These are phyloP conservation scores for Trametes versicolor DNA, from an alignment of 1,284 basidiomycete genomes.

Conservation along the genomic window DNA sequence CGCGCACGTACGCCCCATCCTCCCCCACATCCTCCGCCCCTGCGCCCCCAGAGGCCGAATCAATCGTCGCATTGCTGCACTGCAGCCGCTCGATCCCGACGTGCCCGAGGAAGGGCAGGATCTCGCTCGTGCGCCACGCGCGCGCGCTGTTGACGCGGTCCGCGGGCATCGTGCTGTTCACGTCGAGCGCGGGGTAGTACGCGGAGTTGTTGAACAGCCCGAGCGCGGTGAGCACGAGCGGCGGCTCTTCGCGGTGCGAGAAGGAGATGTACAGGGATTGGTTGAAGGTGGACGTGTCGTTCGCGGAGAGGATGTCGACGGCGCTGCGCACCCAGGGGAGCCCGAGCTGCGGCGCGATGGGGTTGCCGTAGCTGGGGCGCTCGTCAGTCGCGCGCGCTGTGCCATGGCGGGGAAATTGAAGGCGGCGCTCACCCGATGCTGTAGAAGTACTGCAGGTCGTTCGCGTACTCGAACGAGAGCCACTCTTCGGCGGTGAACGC, in stretches of 20 bases:
- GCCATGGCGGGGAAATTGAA: neutral
- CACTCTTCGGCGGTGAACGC: constrained; percentile 37
- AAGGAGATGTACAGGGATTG: constrained; percentile 38
- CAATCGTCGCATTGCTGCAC: constrained; percentile 26
- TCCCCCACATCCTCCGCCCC: constrained; percentile 21
- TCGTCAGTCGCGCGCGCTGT: neutral
- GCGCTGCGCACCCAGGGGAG: constrained; percentile 36
- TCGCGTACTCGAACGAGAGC: constrained; percentile 38
- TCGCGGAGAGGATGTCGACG: constrained; percentile 31
- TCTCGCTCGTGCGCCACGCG: constrained; percentile 34
- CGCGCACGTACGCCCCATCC: constrained; percentile 26
- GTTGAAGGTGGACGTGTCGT: constrained; percentile 29
- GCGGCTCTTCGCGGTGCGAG: constrained; percentile 39
- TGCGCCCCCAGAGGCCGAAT: constrained; percentile 2
- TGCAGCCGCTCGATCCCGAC: constrained; percentile 37
- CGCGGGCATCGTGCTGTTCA: constrained; percentile 37
- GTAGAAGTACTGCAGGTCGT: constrained; percentile 38
- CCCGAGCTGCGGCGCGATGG: constrained; percentile 34
- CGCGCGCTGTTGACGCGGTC: constrained; percentile 37
- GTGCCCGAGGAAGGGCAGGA: constrained; percentile 38
- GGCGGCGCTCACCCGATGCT: constrained; percentile 30
- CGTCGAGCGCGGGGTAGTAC: constrained; percentile 29
- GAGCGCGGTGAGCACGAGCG: constrained; percentile 37
- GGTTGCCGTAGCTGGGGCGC: constrained; percentile 30
- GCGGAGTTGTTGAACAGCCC: constrained; percentile 39